Percentiles rank a stretch among this genome's conserved stretches.
Evolutionary conservation across 441 rosid genomes (phyloP).

Genomic region (Flueggea neowawraea): DNA sequence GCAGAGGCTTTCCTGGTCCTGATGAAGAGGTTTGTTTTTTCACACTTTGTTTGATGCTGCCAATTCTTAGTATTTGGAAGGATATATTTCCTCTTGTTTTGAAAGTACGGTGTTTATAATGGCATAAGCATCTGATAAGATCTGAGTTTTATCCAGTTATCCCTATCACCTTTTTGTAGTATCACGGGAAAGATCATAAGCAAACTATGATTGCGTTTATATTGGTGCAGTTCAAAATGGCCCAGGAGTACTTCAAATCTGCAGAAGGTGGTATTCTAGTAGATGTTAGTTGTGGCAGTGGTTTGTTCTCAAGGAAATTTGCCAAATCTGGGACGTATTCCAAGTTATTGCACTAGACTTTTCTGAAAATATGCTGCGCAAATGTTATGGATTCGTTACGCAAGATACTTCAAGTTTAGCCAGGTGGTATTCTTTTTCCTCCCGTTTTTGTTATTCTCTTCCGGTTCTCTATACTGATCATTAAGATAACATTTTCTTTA

Average conservation of each 20-base stretch:
- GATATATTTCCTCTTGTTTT: too few relatives aligned
- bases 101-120: too few relatives aligned
- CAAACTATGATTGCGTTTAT: neutral
- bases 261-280: conserved; percentile 78
- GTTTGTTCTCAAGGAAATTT: conserved; percentile 84
- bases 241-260: conserved; percentile 81
- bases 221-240: conserved; percentile 81
- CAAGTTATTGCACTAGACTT: conserved; percentile 84
- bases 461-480: neutral
- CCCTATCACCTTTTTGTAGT: too few relatives aligned
- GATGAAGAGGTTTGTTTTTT: conserved; percentile 75
- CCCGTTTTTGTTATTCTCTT: neutral
- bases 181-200: too few relatives aligned
- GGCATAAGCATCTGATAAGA: too few relatives aligned
- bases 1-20: conserved; percentile 87
- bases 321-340: conserved; percentile 69
- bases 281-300: conserved; percentile 96
- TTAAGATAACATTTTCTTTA: neutral
- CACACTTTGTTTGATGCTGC: conserved; percentile 3
- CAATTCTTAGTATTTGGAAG: too few relatives aligned
- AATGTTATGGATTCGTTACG: conserved; percentile 77
- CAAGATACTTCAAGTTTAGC: conserved; percentile 43
- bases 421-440: conserved; percentile 26
- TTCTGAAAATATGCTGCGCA: conserved; percentile 97
- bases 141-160: too few relatives aligned